phyloP scores from a whole-genome alignment of 768 basidiomycete species.

The Lactarius sanguifluus region DNA sequence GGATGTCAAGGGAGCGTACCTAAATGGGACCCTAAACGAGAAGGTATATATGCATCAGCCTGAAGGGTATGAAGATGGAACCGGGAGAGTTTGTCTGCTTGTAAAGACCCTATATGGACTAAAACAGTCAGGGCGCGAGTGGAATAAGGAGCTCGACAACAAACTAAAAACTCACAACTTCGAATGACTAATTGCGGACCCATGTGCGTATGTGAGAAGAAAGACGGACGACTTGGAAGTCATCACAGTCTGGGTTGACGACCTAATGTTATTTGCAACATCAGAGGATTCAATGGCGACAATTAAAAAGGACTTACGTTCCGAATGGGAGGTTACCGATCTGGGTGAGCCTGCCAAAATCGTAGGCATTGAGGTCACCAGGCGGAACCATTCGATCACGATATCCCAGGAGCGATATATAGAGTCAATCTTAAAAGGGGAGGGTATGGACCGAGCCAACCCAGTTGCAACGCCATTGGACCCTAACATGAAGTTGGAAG shows the following conservation, averaged over 20 bases:
- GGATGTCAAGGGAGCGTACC: background rate
- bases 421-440: background rate
- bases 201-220: background rate
- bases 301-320: too few species aligned
- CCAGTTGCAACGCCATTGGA: background rate
- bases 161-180: background rate
- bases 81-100: background rate
- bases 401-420: background rate
- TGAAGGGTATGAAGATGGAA: background rate
- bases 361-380: background rate
- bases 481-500: background rate
- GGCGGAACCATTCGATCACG: background rate
- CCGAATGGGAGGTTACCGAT: background rate
- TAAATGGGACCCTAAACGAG: background rate
- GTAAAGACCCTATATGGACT: background rate
- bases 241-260: background rate
- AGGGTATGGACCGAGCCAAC: background rate
- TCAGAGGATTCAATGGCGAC: background rate
- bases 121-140: background rate
- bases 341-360: background rate
- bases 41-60: background rate
- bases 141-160: rapidly evolving
- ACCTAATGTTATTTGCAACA: background rate
- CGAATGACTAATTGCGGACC: rapidly evolving
- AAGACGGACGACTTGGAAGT: background rate